These are phyloP conservation scores for Ustilago shanxiensis DNA, from an alignment of 1,284 basidiomycete species.

Conservation along the genomic window DNA sequence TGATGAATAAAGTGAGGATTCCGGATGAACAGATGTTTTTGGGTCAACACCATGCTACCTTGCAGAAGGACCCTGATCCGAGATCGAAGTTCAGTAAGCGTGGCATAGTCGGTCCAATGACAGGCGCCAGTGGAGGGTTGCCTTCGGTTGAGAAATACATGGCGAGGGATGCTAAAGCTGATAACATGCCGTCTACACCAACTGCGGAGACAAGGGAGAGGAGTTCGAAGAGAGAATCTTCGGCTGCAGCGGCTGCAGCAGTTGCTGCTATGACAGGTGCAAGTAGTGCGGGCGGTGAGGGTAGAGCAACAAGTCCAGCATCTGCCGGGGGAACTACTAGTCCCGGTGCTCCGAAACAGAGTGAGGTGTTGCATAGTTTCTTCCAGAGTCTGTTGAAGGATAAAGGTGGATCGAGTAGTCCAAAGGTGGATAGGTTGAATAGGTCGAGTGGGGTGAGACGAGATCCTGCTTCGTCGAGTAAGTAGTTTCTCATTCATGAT, in stretches of 20 bases:
- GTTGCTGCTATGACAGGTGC: constrained; percentile 32
- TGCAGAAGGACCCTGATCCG: constrained; percentile 48
- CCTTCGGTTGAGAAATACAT: constrained; percentile 53
- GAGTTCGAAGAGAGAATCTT: constrained; percentile 24
- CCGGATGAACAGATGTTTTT: constrained; percentile 54
- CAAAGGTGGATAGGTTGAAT: constrained; percentile 29
- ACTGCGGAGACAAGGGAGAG: background rate
- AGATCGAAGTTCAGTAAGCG: constrained; percentile 44
- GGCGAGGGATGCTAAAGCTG: constrained; percentile 11
- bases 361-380: constrained; percentile 65
- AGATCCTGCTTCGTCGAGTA: background rate
- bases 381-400: constrained; percentile 61
- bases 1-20: constrained; percentile 23
- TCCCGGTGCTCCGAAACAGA: constrained; percentile 56
- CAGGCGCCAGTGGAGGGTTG: constrained; percentile 35
- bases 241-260: constrained; percentile 28
- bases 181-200: background rate
- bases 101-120: constrained; percentile 57
- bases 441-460: background rate
- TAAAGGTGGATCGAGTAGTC: constrained; percentile 27
- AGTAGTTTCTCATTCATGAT: background rate
- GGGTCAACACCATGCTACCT: constrained; percentile 46
- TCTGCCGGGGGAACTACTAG: constrained; percentile 18
- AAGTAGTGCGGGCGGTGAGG: constrained; percentile 4
- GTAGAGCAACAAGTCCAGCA: constrained; percentile 41